A percentile compares a stretch with the other conserved stretches of the same genome.
phyloP scores from a whole-genome alignment of 345 rosid species.

The Raphanus sativus region DNA sequence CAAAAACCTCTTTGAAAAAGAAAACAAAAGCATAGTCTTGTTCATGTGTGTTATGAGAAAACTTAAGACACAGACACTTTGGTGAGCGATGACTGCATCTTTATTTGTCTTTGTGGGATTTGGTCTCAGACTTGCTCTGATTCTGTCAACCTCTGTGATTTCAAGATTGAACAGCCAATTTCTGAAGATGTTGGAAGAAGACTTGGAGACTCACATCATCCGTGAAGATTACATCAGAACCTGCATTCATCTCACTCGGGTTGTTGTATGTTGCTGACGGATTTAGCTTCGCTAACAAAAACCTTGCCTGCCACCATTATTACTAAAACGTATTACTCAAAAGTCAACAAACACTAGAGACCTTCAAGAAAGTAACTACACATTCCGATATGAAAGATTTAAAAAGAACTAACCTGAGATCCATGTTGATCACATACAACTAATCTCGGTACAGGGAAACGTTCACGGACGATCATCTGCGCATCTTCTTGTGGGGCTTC shows the following conservation, averaged over 20 bases:
- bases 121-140: not conserved
- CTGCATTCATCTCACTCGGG: slow-evolving; percentile 67
- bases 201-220: slow-evolving; percentile 99
- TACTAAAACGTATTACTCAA: not conserved
- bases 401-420: slow-evolving; percentile 70
- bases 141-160: slow-evolving; percentile 9
- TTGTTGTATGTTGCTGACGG: slow-evolving; percentile 93
- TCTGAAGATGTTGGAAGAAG: slow-evolving; percentile 94
- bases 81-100: not conserved
- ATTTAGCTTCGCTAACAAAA: slow-evolving; percentile 90
- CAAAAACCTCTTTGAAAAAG: not conserved
- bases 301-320: slow-evolving; percentile 68
- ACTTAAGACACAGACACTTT: not conserved
- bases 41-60: not conserved
- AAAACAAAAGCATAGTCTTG: not conserved
- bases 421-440: slow-evolving; percentile 99
- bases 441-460: slow-evolving; percentile 94
- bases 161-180: slow-evolving; percentile 96
- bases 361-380: not conserved
- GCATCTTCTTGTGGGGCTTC: slow-evolving; percentile 89
- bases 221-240: slow-evolving; percentile 85
- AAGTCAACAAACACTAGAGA: not conserved
- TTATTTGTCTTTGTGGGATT: not conserved
- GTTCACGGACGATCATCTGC: slow-evolving; percentile 68
- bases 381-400: slow-evolving; percentile 2